These are phyloP conservation scores for Corynespora cassiicola DNA, from an alignment of 2,329 filamentous ascomycete genomes.

Conservation along the genomic window DNA sequence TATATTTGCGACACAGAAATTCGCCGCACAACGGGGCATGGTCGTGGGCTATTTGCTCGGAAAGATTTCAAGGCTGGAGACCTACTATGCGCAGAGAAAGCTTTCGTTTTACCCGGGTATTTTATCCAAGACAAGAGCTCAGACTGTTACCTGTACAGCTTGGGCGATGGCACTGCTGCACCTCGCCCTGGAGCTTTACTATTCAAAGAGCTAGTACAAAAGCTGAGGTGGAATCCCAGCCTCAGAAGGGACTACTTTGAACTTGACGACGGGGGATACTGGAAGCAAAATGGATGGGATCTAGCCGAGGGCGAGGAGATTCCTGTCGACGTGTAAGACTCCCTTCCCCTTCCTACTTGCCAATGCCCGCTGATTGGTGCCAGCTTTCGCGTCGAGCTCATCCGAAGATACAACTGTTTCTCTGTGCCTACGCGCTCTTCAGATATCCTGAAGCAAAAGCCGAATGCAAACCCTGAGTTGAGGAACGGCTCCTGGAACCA, in stretches of 20 bases:
- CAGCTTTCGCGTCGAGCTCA: constrained; percentile 53
- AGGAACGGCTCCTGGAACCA: constrained; percentile 49
- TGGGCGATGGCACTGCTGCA: constrained; percentile 32
- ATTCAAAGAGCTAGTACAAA: constrained; percentile 52
- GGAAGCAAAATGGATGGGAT: constrained; percentile 40
- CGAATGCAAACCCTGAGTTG: constrained; percentile 18
- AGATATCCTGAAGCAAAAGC: constrained; percentile 18
- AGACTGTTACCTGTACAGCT: constrained; percentile 26
- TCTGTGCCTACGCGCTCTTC: constrained; percentile 36
- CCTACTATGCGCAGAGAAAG: constrained; percentile 63
- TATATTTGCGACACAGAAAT: constrained; percentile 38
- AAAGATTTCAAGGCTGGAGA: constrained; percentile 57
- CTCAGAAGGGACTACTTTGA: constrained; percentile 41
- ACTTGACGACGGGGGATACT: constrained; percentile 39
- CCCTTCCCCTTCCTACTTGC: background rate
- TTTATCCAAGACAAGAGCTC: constrained; percentile 32
- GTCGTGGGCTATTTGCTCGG: constrained; percentile 60
- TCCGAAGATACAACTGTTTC: constrained; percentile 55
- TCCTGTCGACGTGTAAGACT: constrained; percentile 49
- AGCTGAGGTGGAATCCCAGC: constrained; percentile 52
- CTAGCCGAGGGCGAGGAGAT: constrained; percentile 25
- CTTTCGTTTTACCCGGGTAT: constrained; percentile 52
- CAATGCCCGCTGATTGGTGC: background rate
- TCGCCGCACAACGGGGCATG: constrained; percentile 45
- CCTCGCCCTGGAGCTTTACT: constrained; percentile 49